Base-by-base conservation (phyloP, 441 rosid genomes). In the Mallotus japonicus region DNA sequence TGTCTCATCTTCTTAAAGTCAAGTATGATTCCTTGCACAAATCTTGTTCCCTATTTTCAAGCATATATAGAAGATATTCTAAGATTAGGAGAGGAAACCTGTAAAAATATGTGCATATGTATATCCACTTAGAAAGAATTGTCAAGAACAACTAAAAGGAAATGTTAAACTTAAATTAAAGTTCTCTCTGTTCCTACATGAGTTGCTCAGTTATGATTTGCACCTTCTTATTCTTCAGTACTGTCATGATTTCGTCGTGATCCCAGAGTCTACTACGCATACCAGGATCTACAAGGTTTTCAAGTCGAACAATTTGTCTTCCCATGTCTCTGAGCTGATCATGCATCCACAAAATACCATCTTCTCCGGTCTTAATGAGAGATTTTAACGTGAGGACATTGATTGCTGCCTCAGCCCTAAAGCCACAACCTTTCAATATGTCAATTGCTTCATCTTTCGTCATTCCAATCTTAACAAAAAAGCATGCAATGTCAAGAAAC, bases 251-350 rank as follows among this genome's bases (percentile, higher is more conserved):
- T 22, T 82, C 76, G 0, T 75, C 42, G 2, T 9, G 28, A 16
- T 49, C 69, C 87, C 92, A 89, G 22, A 89, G 61, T 75, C 89
- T 79, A 47, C 87, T 83, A 44, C 84, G 80, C 59, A 53, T 66
- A 58, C 92, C 81, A 24, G 83, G 85, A 32, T 19, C 65, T 0
- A 57, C 42, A 14, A 73, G 55, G 8, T 73, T 75, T 37, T 80
- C 81, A 42, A 72, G 50, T 0, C 63, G 74, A 61, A 88, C 82
- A 69, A 89, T 83, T 14, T 83, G 81, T 70, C 82, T 82, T 22
- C 85, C 92, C 92, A 90, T 83, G 67, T 88, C 87, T 69, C 73
- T 85, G 1, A 86, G 78, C 70, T 85, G 77, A 75, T 78, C 81
- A 20, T 78, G 81, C 78, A 78, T 78, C 78, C 78, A 66, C 32